These are phyloP conservation scores for Pleoardoris graminearum DNA, from an alignment of 2,329 filamentous ascomycete genomes.

Conservation along the genomic window DNA sequence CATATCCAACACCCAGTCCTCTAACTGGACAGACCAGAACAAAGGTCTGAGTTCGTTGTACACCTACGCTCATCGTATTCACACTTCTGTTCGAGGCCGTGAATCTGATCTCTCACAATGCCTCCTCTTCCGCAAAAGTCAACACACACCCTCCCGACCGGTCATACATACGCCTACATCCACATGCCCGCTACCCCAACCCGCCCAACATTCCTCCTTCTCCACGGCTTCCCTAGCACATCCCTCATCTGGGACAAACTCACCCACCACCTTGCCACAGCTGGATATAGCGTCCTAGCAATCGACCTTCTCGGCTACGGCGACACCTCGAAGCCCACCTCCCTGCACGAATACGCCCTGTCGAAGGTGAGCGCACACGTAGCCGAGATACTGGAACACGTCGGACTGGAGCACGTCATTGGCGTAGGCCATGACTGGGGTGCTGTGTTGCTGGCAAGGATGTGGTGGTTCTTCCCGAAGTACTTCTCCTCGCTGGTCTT, in stretches of 20 bases:
- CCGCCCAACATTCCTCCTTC: conserved; percentile 55
- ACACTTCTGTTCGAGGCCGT: too few species aligned
- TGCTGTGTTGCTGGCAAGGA: not conserved
- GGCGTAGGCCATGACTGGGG: conserved; percentile 17
- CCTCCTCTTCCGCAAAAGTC: not conserved
- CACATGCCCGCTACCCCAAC: conserved; percentile 45
- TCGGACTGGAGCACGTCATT: conserved; percentile 5
- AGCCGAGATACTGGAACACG: conserved; percentile 3
- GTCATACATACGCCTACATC: conserved; percentile 14
- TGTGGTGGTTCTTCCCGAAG: conserved; percentile 2
- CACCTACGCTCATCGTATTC: too few species aligned
- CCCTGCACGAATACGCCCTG: conserved; percentile 11
- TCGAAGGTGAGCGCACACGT: conserved; percentile 6
- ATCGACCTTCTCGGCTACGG: conserved; percentile 68
- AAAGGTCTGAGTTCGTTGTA: too few species aligned
- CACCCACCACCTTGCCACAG: conserved; percentile 56
- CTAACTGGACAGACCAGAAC: too few species aligned
- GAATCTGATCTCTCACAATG: too few species aligned
- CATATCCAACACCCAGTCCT: too few species aligned
- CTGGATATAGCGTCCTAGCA: conserved; percentile 64
- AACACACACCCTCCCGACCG: not conserved
- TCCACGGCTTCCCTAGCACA: conserved; percentile 67
- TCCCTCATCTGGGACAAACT: conserved; percentile 67
- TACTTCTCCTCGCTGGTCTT: conserved; percentile 1
- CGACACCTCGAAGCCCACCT: conserved; percentile 49